These are phyloP conservation scores for Zymoseptoria ardabiliae DNA, from an alignment of 2,329 filamentous ascomycete genomes.

Conservation along the genomic window DNA sequence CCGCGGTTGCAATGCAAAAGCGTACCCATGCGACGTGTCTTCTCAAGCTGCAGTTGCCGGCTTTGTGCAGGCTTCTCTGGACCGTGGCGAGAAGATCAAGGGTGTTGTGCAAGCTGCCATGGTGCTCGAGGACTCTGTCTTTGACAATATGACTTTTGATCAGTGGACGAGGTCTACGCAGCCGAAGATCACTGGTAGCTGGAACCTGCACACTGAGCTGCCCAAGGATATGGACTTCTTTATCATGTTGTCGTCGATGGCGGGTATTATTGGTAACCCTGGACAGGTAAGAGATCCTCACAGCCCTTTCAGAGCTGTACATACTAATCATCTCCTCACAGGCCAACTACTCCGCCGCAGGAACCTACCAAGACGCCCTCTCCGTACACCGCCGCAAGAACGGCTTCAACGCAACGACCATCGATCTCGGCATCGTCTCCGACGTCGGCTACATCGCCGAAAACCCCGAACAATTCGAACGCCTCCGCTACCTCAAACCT, in stretches of 20 bases:
- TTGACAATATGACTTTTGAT: constrained; percentile 21
- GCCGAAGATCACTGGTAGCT: constrained; percentile 26
- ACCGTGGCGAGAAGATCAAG: not conserved
- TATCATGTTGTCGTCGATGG: constrained; percentile 21
- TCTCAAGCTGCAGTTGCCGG: not conserved
- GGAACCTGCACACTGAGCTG: constrained; percentile 20
- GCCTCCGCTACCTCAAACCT: not conserved
- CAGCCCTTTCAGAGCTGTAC: not conserved
- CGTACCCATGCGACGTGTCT: not conserved
- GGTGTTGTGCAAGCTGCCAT: constrained; percentile 29
- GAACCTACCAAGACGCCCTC: constrained; percentile 20
- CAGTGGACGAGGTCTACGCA: constrained; percentile 4
- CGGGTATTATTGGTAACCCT: constrained; percentile 18
- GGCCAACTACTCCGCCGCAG: constrained; percentile 20
- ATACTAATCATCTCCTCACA: constrained; percentile 3
- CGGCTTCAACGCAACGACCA: constrained; percentile 19
- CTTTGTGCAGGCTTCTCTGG: not conserved
- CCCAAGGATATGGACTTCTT: constrained; percentile 26
- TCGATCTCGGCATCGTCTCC: constrained; percentile 27
- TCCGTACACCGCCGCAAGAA: constrained; percentile 19
- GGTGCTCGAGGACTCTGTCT: constrained; percentile 21
- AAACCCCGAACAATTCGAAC: constrained; percentile 4
- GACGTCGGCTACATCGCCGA: constrained; percentile 21
- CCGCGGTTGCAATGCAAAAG: not conserved
- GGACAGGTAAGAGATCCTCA: not conserved